phyloP scores from a whole-genome alignment of 1,284 basidiomycete genomes.

The Vanrija sp. region DNA sequence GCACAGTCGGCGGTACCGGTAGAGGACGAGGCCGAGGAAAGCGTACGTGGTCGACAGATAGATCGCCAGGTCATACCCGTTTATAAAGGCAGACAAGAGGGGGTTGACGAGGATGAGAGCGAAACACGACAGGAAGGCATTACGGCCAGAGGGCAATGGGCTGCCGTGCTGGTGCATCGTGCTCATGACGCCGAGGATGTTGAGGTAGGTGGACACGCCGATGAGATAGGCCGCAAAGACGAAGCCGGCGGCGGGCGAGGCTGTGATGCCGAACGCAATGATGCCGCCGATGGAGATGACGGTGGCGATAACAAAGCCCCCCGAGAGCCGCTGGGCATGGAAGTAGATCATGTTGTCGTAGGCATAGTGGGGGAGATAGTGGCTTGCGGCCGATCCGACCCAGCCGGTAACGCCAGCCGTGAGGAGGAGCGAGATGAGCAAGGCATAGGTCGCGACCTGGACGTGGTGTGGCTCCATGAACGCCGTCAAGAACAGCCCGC shows the following conservation, averaged over 20 bases:
- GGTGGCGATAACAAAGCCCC: conserved; percentile 6
- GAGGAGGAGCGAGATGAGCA: conserved; percentile 5
- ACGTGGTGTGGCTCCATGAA: conserved; percentile 6
- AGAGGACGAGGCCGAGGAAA: conserved; percentile 1
- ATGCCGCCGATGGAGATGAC: conserved; percentile 2
- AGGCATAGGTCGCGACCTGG: conserved; percentile 6
- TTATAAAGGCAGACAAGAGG: conserved; percentile 2
- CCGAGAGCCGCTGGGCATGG: conserved; percentile 10
- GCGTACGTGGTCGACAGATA: conserved; percentile 10
- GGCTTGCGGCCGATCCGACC: conserved; percentile 9
- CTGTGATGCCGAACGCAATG: conserved; percentile 1
- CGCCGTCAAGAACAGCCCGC: conserved; percentile 11
- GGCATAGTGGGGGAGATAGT: conserved; percentile 10
- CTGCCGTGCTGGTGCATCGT: conserved; percentile 13
- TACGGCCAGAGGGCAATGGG: conserved; percentile 9
- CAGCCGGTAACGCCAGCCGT: conserved; percentile 9
- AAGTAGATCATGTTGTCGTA: conserved; percentile 12
- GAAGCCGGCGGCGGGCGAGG: conserved; percentile 1
- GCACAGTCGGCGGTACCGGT: conserved; percentile 8
- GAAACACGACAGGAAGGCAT: conserved; percentile 7
- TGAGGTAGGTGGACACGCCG: conserved; percentile 11
- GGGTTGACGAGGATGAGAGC: conserved; percentile 6
- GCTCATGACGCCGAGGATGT: conserved; percentile 12
- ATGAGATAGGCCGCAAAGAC: conserved; percentile 11
- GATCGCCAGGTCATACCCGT: conserved; percentile 12